These are phyloP conservation scores for Jamesozyma lodderae DNA, from an alignment of 805 yeast genomes.

Conservation along the genomic window DNA sequence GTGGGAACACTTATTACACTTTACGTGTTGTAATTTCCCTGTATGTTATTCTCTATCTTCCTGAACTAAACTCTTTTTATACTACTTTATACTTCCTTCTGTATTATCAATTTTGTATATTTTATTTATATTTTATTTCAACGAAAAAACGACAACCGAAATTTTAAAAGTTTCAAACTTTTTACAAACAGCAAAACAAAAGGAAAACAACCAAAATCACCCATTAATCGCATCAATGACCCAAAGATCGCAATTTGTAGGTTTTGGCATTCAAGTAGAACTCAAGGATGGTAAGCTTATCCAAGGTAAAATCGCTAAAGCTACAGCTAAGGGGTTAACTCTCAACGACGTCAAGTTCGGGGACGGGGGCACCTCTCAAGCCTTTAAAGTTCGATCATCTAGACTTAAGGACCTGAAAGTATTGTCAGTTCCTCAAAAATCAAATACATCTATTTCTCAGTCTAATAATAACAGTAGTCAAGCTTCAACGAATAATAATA, in stretches of 20 bases:
- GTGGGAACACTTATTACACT: slow-evolving; percentile 4
- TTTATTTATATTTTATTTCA: not conserved
- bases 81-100: too few relatives aligned
- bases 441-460: not conserved
- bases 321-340: slow-evolving; percentile 33
- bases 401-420: slow-evolving; percentile 30
- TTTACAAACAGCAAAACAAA: not conserved
- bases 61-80: not conserved
- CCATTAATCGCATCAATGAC: slow-evolving; percentile 6
- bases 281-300: slow-evolving; percentile 36
- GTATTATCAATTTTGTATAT: too few relatives aligned
- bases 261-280: slow-evolving; percentile 38
- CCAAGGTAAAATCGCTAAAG: slow-evolving; percentile 35
- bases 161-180: not conserved
- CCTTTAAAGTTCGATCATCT: slow-evolving; percentile 29
- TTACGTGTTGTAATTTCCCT: slow-evolving; percentile 3
- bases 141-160: not conserved
- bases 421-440: slow-evolving; percentile 20
- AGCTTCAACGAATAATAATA: slow-evolving; percentile 2
- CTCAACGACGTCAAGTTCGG: slow-evolving; percentile 32
- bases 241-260: slow-evolving; percentile 35
- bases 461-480: slow-evolving; percentile 13
- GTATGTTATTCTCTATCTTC: too few relatives aligned
- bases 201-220: too few relatives aligned
- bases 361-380: slow-evolving; percentile 26